Base-by-base conservation (phyloP, 2,329 filamentous ascomycete species). In the Ophiostoma triangulosporum region DNA sequence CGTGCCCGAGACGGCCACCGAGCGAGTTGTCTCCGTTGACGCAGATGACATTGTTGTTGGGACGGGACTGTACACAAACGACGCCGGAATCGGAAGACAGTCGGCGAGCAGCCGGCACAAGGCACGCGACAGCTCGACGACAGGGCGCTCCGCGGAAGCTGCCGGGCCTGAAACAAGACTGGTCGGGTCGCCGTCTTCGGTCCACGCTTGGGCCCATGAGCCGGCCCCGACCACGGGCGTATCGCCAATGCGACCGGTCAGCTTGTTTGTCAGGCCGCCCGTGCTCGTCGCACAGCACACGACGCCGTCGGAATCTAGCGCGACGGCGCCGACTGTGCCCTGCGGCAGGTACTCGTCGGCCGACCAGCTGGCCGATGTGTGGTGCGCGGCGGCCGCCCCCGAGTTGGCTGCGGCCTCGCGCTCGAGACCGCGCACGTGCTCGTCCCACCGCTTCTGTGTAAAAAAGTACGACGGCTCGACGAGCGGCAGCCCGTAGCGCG, bases 181-280 rank as follows among this genome's bases (percentile, higher is more conserved):
- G 1, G 63, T 67, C 6, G 65, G 62, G 35, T 69, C 65, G 1
- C 66, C 66, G 2, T 71, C 67, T 54, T 83, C 77, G 7, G 68
- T 66, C 88, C 88, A 95, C 60, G 89, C 79, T 64, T 94, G 89
- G 0, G 89, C 88, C 88, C 88, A 95, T 66, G 89, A 95, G 0
- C 89, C 89, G 1, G 88, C 85, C 0, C 89, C 89, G 0, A 89
- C 70, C 0, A 84, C 84, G 0, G 89, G 88, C 11, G 89, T 95
- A 64, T 95, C 89, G 0, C 89, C 89, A 58, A 95, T 83, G 20
- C 89, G 74, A 0, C 88, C 89, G 0, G 86, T 86, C 53, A 91
- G 69, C 70, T 95, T 95, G 65, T 95, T 95, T 22, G 89, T 95
- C 66, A 95, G 65, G 0, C 89, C 89, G 5, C 89, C 89, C 0